A percentile compares a stretch with the other conserved stretches of the same genome.
Conservation (phyloP, 1,284 basidiomycete genomes). For the Pseudozyma tsukubaensis region DNA sequence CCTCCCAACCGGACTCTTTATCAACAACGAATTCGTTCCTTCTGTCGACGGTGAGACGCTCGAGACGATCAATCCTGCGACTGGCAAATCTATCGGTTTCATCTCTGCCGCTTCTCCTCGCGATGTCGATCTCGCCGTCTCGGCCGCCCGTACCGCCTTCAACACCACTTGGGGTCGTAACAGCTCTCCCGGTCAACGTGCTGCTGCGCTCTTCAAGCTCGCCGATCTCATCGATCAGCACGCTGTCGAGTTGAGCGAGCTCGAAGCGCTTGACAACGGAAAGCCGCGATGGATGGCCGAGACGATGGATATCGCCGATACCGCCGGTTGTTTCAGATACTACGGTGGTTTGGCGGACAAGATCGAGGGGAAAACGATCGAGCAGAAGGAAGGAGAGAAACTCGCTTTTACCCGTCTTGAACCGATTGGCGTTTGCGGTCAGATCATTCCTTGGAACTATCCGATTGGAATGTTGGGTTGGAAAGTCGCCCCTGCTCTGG, state of each 20-base stretch:
- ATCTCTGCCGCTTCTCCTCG: slow-evolving; percentile 49
- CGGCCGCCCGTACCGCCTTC: slow-evolving; percentile 51
- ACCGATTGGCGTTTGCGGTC: slow-evolving; percentile 83
- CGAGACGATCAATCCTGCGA: slow-evolving; percentile 54
- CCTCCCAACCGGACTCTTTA: slow-evolving; percentile 55
- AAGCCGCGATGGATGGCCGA: slow-evolving; percentile 79
- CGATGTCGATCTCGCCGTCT: slow-evolving; percentile 58
- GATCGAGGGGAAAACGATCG: slow-evolving; percentile 83
- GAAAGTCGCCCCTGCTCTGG: slow-evolving; percentile 73
- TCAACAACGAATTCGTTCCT: slow-evolving; percentile 57
- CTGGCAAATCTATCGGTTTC: slow-evolving; percentile 51
- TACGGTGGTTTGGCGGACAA: slow-evolving; percentile 79
- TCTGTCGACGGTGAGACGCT: slow-evolving; percentile 43
- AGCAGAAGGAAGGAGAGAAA: slow-evolving; percentile 80
- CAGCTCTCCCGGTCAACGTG: slow-evolving; percentile 70
- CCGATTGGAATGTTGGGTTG: slow-evolving; percentile 71
- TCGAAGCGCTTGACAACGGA: slow-evolving; percentile 75
- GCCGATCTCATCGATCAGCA: slow-evolving; percentile 79
- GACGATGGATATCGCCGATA: slow-evolving; percentile 76
- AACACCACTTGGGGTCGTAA: slow-evolving; percentile 54
- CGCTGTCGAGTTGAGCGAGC: slow-evolving; percentile 74
- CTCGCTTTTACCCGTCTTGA: slow-evolving; percentile 78
- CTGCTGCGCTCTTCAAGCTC: slow-evolving; percentile 75
- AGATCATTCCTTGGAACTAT: slow-evolving; percentile 74
- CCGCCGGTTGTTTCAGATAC: slow-evolving; percentile 76